Conservation (phyloP, 495 filamentous ascomycete species). For the Aspergillus homomorphus region DNA sequence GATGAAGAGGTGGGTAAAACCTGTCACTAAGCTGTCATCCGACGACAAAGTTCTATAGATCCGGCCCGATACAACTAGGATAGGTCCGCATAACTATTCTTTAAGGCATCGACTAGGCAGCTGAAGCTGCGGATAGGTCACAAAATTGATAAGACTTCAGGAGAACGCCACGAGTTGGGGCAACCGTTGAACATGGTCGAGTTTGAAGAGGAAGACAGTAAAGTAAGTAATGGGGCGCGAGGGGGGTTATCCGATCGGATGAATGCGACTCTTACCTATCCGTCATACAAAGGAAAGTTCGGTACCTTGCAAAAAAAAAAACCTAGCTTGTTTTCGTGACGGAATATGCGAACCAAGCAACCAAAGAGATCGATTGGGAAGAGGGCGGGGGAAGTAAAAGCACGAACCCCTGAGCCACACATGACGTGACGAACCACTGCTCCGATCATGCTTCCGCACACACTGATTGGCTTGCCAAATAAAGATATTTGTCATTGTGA, state of each 20-base stretch:
- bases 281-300: not conserved
- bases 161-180: not conserved
- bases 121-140: not conserved
- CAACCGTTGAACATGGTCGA: not conserved
- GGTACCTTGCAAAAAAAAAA: not conserved
- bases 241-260: conserved; percentile 11
- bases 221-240: too few species aligned
- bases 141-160: not conserved
- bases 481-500: conserved; percentile 43
- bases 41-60: not conserved
- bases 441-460: not conserved
- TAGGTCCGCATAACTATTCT: not conserved
- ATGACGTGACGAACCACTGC: conserved; percentile 25
- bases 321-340: not conserved
- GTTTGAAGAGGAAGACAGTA: not conserved
- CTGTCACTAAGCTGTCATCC: not conserved
- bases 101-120: not conserved
- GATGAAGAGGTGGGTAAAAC: not conserved
- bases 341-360: conserved; percentile 4
- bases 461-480: conserved; percentile 20
- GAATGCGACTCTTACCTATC: conserved; percentile 9
- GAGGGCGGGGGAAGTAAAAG: conserved; percentile 6
- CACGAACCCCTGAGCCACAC: conserved; percentile 21
- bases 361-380: conserved; percentile 10
- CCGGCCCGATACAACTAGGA: too few species aligned